A percentile compares a stretch with the other conserved stretches of the same genome.
phyloP scores from a whole-genome alignment of 495 filamentous ascomycete genomes.

The Gamarada debralockiae region DNA sequence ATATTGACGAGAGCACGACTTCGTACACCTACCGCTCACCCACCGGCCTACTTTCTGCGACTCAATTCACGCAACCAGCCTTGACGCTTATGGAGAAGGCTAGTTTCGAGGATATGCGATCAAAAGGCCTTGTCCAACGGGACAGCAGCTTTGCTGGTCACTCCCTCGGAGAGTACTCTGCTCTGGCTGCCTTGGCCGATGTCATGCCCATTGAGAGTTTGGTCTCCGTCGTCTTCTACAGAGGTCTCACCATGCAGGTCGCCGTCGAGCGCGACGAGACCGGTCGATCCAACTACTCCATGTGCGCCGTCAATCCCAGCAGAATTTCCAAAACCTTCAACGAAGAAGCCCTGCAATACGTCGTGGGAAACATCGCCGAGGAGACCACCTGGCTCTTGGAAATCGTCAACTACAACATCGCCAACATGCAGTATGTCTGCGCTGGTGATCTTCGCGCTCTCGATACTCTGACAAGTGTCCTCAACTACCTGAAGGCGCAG shows the following conservation, averaged over 20 bases:
- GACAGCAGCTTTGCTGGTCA: slow-evolving; percentile 98
- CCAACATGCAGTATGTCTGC: slow-evolving; percentile 98
- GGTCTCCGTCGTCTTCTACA: slow-evolving; percentile 98
- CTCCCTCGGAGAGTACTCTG: slow-evolving; percentile 97
- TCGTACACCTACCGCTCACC: slow-evolving; percentile 97
- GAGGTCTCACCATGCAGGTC: slow-evolving; percentile 98
- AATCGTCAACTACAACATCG: slow-evolving; percentile 99
- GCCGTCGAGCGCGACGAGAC: slow-evolving; percentile 92
- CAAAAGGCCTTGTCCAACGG: slow-evolving; percentile 91
- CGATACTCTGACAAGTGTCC: slow-evolving; percentile 81
- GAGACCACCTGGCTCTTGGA: slow-evolving; percentile 93
- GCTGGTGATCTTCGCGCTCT: slow-evolving; percentile 95
- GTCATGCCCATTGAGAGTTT: slow-evolving; percentile 99
- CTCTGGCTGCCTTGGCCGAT: slow-evolving; percentile 91
- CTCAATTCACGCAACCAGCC: slow-evolving; percentile 97
- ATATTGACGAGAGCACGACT: slow-evolving; percentile 82
- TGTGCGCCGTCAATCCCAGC: slow-evolving; percentile 98
- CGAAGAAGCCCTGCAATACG: slow-evolving; percentile 91
- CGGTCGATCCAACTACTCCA: slow-evolving; percentile 94
- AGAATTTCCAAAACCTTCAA: slow-evolving; percentile 97
- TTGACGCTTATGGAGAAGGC: slow-evolving; percentile 99
- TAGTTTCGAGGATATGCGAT: slow-evolving; percentile 97
- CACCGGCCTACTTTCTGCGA: slow-evolving; percentile 91
- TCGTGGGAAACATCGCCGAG: slow-evolving; percentile 88
- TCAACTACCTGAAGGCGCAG: slow-evolving; percentile 91